Evolutionary conservation across 139 green algal species (phyloP).

Genomic region (Coelastrella sp.): DNA sequence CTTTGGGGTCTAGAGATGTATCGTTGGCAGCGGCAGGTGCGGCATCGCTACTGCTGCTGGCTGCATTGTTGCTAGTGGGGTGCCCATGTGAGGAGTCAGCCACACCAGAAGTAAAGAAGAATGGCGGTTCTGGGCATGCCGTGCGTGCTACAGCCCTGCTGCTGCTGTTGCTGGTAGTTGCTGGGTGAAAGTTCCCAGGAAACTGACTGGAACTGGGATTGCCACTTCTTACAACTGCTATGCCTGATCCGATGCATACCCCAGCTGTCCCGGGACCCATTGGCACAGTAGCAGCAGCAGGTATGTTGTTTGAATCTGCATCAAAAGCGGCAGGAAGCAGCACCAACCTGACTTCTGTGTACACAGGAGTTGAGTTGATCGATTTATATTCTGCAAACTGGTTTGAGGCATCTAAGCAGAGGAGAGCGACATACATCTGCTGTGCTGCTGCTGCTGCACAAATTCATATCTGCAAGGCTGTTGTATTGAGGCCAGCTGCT

Average conservation of each 20-base stretch:
- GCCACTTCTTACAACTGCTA: too few species aligned
- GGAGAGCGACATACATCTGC: background rate
- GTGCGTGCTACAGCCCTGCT: background rate
- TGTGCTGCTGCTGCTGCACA: conserved; percentile 7
- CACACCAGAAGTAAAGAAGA: background rate
- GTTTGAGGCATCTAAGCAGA: background rate
- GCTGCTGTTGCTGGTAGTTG: background rate
- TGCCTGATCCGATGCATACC: too few species aligned
- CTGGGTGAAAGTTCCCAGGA: background rate
- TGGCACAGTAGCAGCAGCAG: too few species aligned
- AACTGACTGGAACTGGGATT: background rate
- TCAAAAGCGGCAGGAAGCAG: too few species aligned
- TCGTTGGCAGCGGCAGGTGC: background rate
- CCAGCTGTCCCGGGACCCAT: too few species aligned
- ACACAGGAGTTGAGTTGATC: too few species aligned
- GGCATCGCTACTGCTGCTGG: background rate
- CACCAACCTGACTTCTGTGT: too few species aligned
- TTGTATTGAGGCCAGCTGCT: background rate
- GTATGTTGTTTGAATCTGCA: too few species aligned
- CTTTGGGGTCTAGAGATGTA: background rate
- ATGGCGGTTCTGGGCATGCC: background rate
- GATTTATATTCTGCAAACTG: too few species aligned
- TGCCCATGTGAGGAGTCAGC: background rate
- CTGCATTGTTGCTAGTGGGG: background rate
- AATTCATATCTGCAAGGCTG: background rate